Percentiles rank a stretch among this genome's conserved stretches.
phyloP scores from a whole-genome alignment of 495 filamentous ascomycete genomes.

The Cercophora newfieldiana region DNA sequence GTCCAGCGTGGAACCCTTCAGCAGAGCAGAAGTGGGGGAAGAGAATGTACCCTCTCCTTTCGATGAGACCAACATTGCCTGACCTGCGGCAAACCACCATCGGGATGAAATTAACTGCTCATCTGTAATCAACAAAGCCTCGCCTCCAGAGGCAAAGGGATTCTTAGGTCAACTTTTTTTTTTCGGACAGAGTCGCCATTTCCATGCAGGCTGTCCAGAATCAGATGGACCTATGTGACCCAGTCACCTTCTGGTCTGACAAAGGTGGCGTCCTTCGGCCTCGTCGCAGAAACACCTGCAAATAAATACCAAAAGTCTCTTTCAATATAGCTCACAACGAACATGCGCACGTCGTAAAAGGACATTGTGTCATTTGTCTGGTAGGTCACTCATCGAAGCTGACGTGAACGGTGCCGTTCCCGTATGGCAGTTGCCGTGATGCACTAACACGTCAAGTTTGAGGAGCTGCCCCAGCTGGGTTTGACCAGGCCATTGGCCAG shows the following conservation, averaged over 20 bases:
- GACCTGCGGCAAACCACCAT: background rate
- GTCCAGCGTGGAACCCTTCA: background rate
- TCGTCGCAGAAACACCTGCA: no score
- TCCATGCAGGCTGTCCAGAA: no score
- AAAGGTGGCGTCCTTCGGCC: no score
- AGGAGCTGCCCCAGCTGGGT: background rate
- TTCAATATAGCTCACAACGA: background rate
- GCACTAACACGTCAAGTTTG: conserved; percentile 11
- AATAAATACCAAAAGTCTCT: no score
- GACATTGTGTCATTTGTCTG: background rate
- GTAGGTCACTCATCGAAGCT: background rate
- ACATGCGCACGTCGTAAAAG: background rate
- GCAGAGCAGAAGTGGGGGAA: no score
- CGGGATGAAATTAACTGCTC: background rate
- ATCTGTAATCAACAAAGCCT: background rate
- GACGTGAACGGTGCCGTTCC: conserved; percentile 1
- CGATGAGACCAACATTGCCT: no score
- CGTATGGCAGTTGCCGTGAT: conserved; percentile 8
- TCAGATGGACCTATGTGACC: no score
- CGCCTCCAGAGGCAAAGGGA: background rate
- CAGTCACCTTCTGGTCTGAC: no score
- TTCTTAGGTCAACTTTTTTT: background rate
- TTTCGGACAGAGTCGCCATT: background rate
- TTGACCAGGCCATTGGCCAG: conserved; percentile 9
- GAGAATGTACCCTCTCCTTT: no score